These are phyloP conservation scores for Alternaria angustiovoidea DNA, from an alignment of 2,329 filamentous ascomycete genomes.

Conservation along the genomic window DNA sequence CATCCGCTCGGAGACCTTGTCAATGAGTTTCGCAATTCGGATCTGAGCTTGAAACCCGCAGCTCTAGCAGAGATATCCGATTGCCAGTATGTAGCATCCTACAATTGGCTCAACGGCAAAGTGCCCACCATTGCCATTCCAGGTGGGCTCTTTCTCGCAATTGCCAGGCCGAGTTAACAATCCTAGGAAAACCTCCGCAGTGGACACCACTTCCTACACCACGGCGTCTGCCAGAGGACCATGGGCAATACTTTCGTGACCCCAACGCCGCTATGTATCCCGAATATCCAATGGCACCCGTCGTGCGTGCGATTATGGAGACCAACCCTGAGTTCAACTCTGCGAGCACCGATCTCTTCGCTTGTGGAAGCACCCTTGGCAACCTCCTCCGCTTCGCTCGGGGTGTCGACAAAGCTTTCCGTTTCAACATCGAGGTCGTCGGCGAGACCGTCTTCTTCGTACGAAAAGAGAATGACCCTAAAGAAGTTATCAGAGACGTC, in stretches of 20 bases:
- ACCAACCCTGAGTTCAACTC: constrained; percentile 49
- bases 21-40: constrained; percentile 21
- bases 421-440: constrained; percentile 66
- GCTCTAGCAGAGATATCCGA: constrained; percentile 45
- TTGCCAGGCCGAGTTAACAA: constrained; percentile 7
- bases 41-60: constrained; percentile 12
- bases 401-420: constrained; percentile 59
- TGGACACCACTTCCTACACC: constrained; percentile 58
- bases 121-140: constrained; percentile 50
- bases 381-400: constrained; percentile 67
- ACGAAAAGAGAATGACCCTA: constrained; percentile 68
- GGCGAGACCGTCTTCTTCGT: constrained; percentile 69
- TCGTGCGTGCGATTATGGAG: constrained; percentile 55
- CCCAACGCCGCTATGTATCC: constrained; percentile 62
- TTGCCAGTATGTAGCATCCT: constrained; percentile 59
- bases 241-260: constrained; percentile 62
- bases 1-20: constrained; percentile 44
- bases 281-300: constrained; percentile 60
- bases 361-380: constrained; percentile 68
- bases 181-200: constrained; percentile 58
- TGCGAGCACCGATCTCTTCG: constrained; percentile 62
- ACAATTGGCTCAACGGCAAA: constrained; percentile 58
- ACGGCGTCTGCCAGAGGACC: constrained; percentile 54
- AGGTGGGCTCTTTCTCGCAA: constrained; percentile 23
- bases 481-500: constrained; percentile 63